Conservation (phyloP, 2,329 filamentous ascomycete genomes). For the Claviceps sp. region DNA sequence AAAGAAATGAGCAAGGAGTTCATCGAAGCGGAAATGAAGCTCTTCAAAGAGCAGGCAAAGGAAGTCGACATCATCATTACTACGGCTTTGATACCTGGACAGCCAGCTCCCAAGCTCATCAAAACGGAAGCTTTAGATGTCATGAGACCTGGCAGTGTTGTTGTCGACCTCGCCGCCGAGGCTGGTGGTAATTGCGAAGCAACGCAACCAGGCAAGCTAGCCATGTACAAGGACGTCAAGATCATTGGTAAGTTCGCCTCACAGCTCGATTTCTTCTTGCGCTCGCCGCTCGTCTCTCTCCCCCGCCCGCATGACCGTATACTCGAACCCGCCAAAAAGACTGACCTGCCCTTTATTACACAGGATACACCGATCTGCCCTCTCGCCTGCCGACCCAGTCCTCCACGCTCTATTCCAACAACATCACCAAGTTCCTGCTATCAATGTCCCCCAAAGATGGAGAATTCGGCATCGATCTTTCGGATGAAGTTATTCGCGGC, state of each 20-base stretch:
- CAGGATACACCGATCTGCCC: slow-evolving; percentile 74
- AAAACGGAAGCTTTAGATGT: slow-evolving; percentile 65
- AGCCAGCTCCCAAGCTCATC: slow-evolving; percentile 70
- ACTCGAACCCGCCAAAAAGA: not conserved
- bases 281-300: not conserved
- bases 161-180: slow-evolving; percentile 81
- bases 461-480: slow-evolving; percentile 65
- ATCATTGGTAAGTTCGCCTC: slow-evolving; percentile 52
- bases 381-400: slow-evolving; percentile 79
- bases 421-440: slow-evolving; percentile 77
- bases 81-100: slow-evolving; percentile 80
- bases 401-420: slow-evolving; percentile 85
- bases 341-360: not conserved
- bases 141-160: slow-evolving; percentile 82
- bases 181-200: slow-evolving; percentile 80
- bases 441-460: slow-evolving; percentile 70
- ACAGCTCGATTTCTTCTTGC: not conserved
- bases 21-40: slow-evolving; percentile 82
- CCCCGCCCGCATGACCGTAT: not conserved
- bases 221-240: slow-evolving; percentile 64
- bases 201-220: slow-evolving; percentile 59
- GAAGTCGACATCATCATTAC: slow-evolving; percentile 91
- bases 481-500: slow-evolving; percentile 75
- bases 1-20: slow-evolving; percentile 94
- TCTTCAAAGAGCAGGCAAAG: slow-evolving; percentile 75